Evolutionary conservation across 768 basidiomycete genomes (phyloP), one percentile per base, ranked within the genome.

Genomic region (Tricholomella constricta): DNA sequence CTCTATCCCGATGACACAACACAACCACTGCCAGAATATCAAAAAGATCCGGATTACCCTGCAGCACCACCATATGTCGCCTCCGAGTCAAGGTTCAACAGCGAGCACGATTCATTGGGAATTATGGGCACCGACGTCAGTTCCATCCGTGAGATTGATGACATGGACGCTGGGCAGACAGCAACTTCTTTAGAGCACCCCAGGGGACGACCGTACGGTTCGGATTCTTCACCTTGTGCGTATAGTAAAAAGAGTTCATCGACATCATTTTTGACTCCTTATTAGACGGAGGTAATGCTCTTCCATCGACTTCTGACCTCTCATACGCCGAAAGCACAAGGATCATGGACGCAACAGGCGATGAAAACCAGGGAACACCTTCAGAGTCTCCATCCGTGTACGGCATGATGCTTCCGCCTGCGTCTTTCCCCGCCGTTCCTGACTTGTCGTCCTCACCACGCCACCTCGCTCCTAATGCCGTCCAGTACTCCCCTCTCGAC

Each of bases 281-380:
- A n/a, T 22, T 31, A 59, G 58, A 49, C 32, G n/a, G 14, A 25
- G 31, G 34, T 25, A 6, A 44, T 22, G 20, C 22, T 26, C 49
- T 46, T n/a, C 54, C 43, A 48, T 61, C 60, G 1, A 54, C 47
- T 1, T 61, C 60, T 22, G 57, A 61, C 22, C 51, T 61, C 15
- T 61, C 60, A 1, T 61, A 61, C 20, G 54, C 54, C 4, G 51
- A 53, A 2, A 57, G 49, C 8, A 20, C 8, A 10, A 37, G 27
- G 35, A 6, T 37, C 17, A 25, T 12, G 34, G 58, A 51, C 32
- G 14, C 31, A 27, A 17, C 38, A 2, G 48, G 47, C 12, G 22
- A 45, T 9, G 23, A 31, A 9, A 23, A 35, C 25, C 52, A 25
- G 31, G 50, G 43, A 32, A 6, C 46, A 15, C 12, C 48, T 9